Base-by-base conservation (phyloP, 257 asterid species). In the Anisodus acutangulus region DNA sequence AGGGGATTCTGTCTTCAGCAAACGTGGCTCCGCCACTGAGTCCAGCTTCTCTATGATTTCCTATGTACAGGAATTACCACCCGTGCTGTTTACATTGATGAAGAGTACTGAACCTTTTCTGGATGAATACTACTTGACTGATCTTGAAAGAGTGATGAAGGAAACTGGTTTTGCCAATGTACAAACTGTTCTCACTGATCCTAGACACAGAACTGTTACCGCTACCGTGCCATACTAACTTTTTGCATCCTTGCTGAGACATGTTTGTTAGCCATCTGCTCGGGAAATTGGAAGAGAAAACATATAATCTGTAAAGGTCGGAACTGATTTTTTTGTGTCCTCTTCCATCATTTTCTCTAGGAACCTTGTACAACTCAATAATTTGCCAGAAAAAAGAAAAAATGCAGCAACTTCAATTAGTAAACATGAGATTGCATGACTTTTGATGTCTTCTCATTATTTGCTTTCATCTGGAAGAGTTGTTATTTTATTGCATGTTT, bases 51-150 rank as follows among this genome's bases (percentile, higher is more conserved):
- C 31, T 78, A 0, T 72, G 6, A 79, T 80, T 64, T 79, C 66
- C 26, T 53, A 82, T 49, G 57, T 85, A 6, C 84, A 95, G 99
- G 97, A 95, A 86, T 86, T 93, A 84, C 89, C 99, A 45, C 99
- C 99, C 0, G 98, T 94, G 86, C 63, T 95, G 78, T 95, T 95
- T 85, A 95, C 98, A 67, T 88, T 95, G 89, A 95, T 95, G 98
- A 95, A 93, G 91, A 94, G 98, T 90, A 95, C 98, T 0, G 99
- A 95, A 74, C 99, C 98, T 81, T 95, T 94, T 83, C 91, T 95
- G 17, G 98, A 94, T 45, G 97, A 94, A 83, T 95, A 95, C 90
- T 95, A 94, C 88, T 90, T 94, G 85, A 94, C 93, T 4, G 95
- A 95, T 87, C 92, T 94, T 62, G 98, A 95, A 87, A 91, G 88